Evolutionary conservation across 495 filamentous ascomycete species (phyloP), one percentile per base, ranked within the genome.

Genomic region (Parathielavia hyrcaniae): DNA sequence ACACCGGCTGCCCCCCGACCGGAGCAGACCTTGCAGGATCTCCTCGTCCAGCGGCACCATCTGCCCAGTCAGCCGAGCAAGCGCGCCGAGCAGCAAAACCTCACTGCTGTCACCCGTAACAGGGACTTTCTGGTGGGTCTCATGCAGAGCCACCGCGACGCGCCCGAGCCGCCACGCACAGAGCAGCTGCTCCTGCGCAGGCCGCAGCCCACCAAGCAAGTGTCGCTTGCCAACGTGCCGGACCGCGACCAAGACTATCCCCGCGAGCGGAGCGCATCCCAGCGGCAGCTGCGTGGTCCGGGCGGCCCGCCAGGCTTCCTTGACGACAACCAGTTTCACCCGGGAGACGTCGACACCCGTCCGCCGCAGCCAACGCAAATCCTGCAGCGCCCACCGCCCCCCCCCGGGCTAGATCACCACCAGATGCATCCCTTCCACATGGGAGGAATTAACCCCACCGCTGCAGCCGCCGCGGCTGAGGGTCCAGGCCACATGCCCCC

Each of bases 81-180:
- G 57, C 77, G 69, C 30, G 64, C 60, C 23, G 69, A 70, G 46
- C 77, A 69, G 59, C 77, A 69, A 57, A 74, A 64, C 61, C 59
- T 62, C 8, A 62, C 67, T 48, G 65, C 69, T n/a, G 71, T 67
- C 50, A 80, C 78, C 61, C 75, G 66, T 60, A 77, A 81, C 47
- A 71, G 75, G 14, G 79, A 80, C 45, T 83, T 81, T 53, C 73
- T 83, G 38, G 80, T 83, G 69, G 71, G 70, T 35, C 70, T 83
- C 4, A 81, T 83, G 80, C 75, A 78, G 57, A 71, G 71, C 60
- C 68, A 70, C 17, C 72, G 74, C 39, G 63, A 67, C 34, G 66
- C 68, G 9, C 73, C 77, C 0, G 78, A 81, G 17, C 64, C 66
- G 17, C 71, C 73, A 20, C 70, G 78, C 54, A 75, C 68, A 11